Percentiles rank a stretch among this genome's conserved stretches.
Evolutionary conservation across 768 basidiomycete genomes (phyloP).

Genomic region (Calocybe cyanea): DNA sequence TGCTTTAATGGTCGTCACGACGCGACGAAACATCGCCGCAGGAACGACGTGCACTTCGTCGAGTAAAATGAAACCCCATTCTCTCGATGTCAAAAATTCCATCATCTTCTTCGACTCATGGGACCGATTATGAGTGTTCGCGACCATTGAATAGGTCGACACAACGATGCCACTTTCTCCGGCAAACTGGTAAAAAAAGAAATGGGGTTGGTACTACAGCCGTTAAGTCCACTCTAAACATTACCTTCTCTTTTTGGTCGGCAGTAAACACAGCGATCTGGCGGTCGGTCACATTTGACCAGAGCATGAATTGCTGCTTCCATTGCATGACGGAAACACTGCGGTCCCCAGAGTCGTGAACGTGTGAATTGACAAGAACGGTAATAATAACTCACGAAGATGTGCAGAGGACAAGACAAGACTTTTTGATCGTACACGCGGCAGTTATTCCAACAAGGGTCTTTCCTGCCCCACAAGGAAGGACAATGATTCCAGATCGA

Average conservation of each 20-base stretch:
- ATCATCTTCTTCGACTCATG: constrained; percentile 99
- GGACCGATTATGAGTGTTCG: constrained; percentile 97
- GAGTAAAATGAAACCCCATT: constrained; percentile 97
- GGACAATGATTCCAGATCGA: constrained; percentile 94
- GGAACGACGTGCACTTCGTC: constrained; percentile 99
- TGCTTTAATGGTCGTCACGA: constrained; percentile 97
- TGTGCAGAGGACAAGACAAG: constrained; percentile 94
- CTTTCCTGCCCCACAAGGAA: constrained; percentile 98
- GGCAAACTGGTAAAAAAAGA: constrained; percentile 60
- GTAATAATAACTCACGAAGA: constrained; percentile 70
- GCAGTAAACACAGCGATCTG: constrained; percentile 98
- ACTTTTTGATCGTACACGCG: constrained; percentile 99
- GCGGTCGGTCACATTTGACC: constrained; percentile 96
- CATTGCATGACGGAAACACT: constrained; percentile 98
- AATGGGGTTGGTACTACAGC: constrained; percentile 8
- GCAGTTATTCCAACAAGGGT: constrained; percentile 99
- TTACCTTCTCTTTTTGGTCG: constrained; percentile 94
- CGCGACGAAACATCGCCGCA: constrained; percentile 96
- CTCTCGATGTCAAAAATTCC: constrained; percentile 97
- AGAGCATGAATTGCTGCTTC: constrained; percentile 97
- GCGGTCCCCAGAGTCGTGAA: constrained; percentile 6
- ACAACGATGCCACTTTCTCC: constrained; percentile 98
- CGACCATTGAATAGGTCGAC: constrained; percentile 99
- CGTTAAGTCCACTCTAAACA: constrained; percentile 9
- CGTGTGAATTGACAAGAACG: constrained; percentile 6